These are phyloP conservation scores for Kregervanrija pseudodelftensis DNA, from an alignment of 805 yeast species.

Conservation along the genomic window DNA sequence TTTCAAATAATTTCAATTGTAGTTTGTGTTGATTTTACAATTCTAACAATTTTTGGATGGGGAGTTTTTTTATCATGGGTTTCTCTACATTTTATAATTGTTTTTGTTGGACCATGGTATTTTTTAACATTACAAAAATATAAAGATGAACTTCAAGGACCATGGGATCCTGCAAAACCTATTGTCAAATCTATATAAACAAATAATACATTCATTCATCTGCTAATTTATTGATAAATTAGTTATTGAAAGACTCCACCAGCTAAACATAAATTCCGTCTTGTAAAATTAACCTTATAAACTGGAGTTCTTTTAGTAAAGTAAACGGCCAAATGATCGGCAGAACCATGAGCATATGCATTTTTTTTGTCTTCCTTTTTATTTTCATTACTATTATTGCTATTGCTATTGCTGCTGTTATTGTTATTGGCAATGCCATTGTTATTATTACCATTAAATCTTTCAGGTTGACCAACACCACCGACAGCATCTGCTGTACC, in stretches of 20 bases:
- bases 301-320: conserved; percentile 93
- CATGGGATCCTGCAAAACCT: conserved; percentile 89
- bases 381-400: conserved; percentile 32
- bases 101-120: conserved; percentile 59
- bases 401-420: conserved; percentile 19
- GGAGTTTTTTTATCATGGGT: conserved; percentile 44
- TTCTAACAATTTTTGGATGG: conserved; percentile 33
- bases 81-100: conserved; percentile 37
- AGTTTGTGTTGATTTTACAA: conserved; percentile 26
- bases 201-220: not conserved
- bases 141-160: conserved; percentile 83
- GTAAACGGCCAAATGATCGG: conserved; percentile 86
- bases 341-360: conserved; percentile 51
- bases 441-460: conserved; percentile 29
- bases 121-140: conserved; percentile 67
- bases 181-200: conserved; percentile 32
- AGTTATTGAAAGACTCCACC: conserved; percentile 66
- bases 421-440: conserved; percentile 2
- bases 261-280: conserved; percentile 84
- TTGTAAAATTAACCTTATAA: conserved; percentile 84
- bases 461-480: conserved; percentile 37
- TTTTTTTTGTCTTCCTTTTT: conserved; percentile 57
- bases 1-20: conserved; percentile 25
- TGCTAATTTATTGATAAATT: too few relatives aligned
- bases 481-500: conserved; percentile 55